Evolutionary conservation across 768 basidiomycete species (phyloP).

Genomic region (Hydnomerulius pinastri): DNA sequence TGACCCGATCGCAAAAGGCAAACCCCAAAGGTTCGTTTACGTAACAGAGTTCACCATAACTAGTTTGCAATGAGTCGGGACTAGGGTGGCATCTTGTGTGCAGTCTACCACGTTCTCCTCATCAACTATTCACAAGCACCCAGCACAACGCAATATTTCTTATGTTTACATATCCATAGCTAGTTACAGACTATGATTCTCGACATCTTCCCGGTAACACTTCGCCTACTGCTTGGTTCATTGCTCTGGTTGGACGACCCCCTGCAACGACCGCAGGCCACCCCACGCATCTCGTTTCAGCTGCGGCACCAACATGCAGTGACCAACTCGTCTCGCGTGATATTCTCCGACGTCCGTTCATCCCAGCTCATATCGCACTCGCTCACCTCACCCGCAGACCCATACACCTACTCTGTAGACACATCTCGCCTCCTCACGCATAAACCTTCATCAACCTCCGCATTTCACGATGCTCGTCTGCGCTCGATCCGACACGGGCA

Average conservation of each 20-base stretch:
- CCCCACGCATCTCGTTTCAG: slow-evolving; percentile 51
- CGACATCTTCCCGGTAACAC: slow-evolving; percentile 38
- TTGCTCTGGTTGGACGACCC: slow-evolving; percentile 37
- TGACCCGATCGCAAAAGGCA: too few species aligned
- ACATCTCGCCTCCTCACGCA: slow-evolving; percentile 43
- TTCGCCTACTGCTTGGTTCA: slow-evolving; percentile 44
- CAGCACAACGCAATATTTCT: background rate
- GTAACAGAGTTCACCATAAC: too few species aligned
- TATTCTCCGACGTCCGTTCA: slow-evolving; percentile 56
- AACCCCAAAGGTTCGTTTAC: too few species aligned
- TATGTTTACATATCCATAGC: background rate
- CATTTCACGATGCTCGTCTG: slow-evolving; percentile 36
- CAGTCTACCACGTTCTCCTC: too few species aligned
- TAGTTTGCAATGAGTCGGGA: too few species aligned
- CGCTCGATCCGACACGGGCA: slow-evolving; percentile 41
- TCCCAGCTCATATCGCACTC: slow-evolving; percentile 31
- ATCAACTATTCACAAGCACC: background rate
- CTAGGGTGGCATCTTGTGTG: too few species aligned
- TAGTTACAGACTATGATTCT: slow-evolving; percentile 17
- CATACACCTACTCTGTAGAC: slow-evolving; percentile 43
- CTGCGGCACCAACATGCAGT: slow-evolving; percentile 68
- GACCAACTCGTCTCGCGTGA: slow-evolving; percentile 51
- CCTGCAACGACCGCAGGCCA: slow-evolving; percentile 30
- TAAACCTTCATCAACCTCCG: slow-evolving; percentile 45
- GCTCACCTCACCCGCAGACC: slow-evolving; percentile 20